These are phyloP conservation scores for Phylloporus sp. DNA, from an alignment of 768 basidiomycete genomes.

Conservation along the genomic window DNA sequence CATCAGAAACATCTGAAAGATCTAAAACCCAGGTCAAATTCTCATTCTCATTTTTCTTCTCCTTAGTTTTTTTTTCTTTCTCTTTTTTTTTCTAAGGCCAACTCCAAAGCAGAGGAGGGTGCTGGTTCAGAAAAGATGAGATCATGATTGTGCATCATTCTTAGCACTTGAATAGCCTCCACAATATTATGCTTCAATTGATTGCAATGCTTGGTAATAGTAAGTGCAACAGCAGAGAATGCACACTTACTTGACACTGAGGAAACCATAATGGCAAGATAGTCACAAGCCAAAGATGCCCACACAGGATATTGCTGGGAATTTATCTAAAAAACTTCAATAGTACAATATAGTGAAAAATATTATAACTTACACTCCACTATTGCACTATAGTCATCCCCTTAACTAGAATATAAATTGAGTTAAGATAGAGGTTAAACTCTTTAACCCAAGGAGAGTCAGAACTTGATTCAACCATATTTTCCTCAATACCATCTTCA, in stretches of 20 bases:
- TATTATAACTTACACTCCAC: constrained; percentile 21
- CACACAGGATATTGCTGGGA: constrained; percentile 28
- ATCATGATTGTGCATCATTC: background rate
- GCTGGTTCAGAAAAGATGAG: background rate
- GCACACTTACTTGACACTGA: constrained; percentile 38
- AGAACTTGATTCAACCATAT: background rate
- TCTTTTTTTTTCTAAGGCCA: background rate
- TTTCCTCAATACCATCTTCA: constrained; percentile 4
- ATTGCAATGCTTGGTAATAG: background rate
- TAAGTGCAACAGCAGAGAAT: constrained; percentile 26
- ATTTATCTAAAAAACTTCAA: constrained; percentile 20
- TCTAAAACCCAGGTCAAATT: background rate
- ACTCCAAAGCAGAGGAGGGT: background rate
- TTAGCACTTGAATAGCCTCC: background rate
- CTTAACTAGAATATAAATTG: constrained; percentile 8
- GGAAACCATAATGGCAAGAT: constrained; percentile 37
- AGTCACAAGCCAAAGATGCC: constrained; percentile 36
- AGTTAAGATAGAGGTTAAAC: constrained; percentile 23
- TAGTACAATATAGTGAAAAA: no score
- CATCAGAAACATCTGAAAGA: background rate
- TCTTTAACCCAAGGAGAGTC: constrained; percentile 20
- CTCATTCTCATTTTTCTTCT: background rate
- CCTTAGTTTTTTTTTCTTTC: no score
- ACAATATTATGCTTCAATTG: background rate
- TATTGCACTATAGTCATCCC: no score